Conservation (phyloP, 495 filamentous ascomycete genomes). For the Neurospora hispaniola region DNA sequence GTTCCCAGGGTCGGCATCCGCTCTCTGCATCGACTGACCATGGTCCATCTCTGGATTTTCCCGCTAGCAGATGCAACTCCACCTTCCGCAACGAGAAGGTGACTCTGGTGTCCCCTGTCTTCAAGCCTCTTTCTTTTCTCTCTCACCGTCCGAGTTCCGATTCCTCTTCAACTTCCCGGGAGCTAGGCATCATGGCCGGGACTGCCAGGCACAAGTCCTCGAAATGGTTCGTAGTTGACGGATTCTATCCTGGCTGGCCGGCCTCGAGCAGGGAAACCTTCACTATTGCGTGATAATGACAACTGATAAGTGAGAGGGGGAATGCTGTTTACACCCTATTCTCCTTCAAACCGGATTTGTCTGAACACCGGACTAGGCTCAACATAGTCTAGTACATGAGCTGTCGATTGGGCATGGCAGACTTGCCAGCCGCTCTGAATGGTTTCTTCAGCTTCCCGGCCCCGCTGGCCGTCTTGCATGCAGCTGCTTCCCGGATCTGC, state of each 20-base stretch:
- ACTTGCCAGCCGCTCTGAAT: no score
- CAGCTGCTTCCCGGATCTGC: no score
- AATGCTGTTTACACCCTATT: no score
- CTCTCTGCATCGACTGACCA: background rate
- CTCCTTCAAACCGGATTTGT: no score
- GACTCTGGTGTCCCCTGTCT: background rate
- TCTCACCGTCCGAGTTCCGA: background rate
- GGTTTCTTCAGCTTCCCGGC: no score
- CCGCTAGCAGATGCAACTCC: background rate
- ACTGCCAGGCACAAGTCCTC: background rate
- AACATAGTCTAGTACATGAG: no score
- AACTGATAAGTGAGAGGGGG: no score
- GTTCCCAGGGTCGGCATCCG: background rate
- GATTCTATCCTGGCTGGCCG: background rate
- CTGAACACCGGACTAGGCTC: no score
- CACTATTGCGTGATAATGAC: background rate
- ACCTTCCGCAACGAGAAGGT: slow-evolving; percentile 7
- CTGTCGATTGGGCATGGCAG: no score
- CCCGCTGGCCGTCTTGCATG: no score
- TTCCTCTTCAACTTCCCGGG: background rate
- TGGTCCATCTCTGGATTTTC: background rate
- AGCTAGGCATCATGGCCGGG: background rate
- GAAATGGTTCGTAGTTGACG: background rate
- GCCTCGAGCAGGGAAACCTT: background rate
- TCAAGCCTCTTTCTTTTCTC: background rate